phyloP scores from a whole-genome alignment of 352 stramenopile species.

The Phytophthora nicotianae region DNA sequence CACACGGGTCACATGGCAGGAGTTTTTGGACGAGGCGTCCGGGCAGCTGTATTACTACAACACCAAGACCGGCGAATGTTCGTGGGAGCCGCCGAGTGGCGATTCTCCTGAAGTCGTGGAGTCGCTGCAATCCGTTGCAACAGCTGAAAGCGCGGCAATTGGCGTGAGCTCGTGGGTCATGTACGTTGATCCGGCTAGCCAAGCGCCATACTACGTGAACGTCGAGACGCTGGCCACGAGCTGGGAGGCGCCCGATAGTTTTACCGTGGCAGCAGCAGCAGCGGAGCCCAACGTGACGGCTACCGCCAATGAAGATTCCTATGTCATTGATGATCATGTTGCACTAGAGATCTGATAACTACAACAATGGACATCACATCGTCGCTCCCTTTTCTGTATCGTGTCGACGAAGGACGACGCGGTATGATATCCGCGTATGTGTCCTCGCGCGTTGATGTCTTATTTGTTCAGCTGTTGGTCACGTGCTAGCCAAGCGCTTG shows the following conservation, averaged over 20 bases:
- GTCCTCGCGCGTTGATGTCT: conserved; percentile 26
- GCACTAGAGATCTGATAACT: conserved; percentile 27
- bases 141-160: conserved; percentile 14
- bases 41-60: conserved; percentile 79
- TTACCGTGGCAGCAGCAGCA: conserved; percentile 4
- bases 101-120: conserved; percentile 12
- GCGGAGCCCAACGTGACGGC: not conserved
- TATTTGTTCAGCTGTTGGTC: conserved; percentile 35
- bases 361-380: conserved; percentile 1
- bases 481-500: conserved; percentile 17
- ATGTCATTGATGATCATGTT: conserved; percentile 45
- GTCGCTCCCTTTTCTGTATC: not conserved
- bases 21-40: conserved; percentile 61
- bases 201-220: conserved; percentile 63
- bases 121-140: conserved; percentile 9
- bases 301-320: conserved; percentile 36
- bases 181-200: conserved; percentile 53
- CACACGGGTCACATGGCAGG: conserved; percentile 52
- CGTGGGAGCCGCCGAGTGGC: conserved; percentile 49
- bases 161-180: conserved; percentile 36
- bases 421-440: conserved; percentile 4
- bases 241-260: conserved; percentile 50
- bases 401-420: conserved; percentile 2
- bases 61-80: conserved; percentile 54
- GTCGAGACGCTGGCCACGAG: conserved; percentile 48